These are phyloP conservation scores for Daedalea quercina DNA, from an alignment of 768 basidiomycete species.

Conservation along the genomic window DNA sequence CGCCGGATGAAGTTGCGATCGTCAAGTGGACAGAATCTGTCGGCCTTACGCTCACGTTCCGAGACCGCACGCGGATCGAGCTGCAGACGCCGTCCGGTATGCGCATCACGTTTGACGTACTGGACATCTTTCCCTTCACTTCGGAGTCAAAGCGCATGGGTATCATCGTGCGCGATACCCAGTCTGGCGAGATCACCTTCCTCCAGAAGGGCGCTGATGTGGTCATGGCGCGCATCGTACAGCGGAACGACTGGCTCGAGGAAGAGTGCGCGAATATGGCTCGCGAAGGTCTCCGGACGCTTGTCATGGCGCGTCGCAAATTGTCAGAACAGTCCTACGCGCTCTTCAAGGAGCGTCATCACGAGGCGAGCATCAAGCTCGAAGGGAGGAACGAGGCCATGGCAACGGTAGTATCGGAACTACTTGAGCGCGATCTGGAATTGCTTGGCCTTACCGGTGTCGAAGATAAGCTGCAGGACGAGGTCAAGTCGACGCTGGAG, in stretches of 20 bases:
- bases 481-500: slow-evolving; percentile 91
- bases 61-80: slow-evolving; percentile 88
- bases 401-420: slow-evolving; percentile 61
- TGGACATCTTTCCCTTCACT: slow-evolving; percentile 96
- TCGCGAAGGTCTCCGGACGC: slow-evolving; percentile 87
- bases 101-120: slow-evolving; percentile 70
- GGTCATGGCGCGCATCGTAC: slow-evolving; percentile 94
- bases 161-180: slow-evolving; percentile 81
- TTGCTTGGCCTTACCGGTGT: slow-evolving; percentile 95
- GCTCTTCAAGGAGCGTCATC: slow-evolving; percentile 66
- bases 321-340: slow-evolving; percentile 63
- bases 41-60: slow-evolving; percentile 80
- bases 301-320: slow-evolving; percentile 84
- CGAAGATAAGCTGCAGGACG: slow-evolving; percentile 97
- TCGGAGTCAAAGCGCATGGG: slow-evolving; percentile 99
- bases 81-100: slow-evolving; percentile 65
- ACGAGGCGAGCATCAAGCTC: slow-evolving; percentile 70
- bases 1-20: slow-evolving; percentile 98
- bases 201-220: slow-evolving; percentile 97
- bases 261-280: slow-evolving; percentile 99
- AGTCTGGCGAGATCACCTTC: slow-evolving; percentile 77
- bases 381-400: slow-evolving; percentile 83
- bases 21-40: slow-evolving; percentile 96
- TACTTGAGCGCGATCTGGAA: slow-evolving; percentile 86
- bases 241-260: slow-evolving; percentile 97